These are phyloP conservation scores for apple (Malus domestica) DNA, from an alignment of 306 rosid genomes.

Conservation along the genomic window ASM211411v1 NC_041798.1:1551001-1551500, in stretches of 20 bases:
- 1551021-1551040: constrained; percentile 91
- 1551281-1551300: constrained; percentile 16
- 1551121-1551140: constrained; percentile 18
- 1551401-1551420: neutral
- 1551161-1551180: too few species aligned
- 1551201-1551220: too few species aligned
- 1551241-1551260: too few species aligned
- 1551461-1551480: neutral
- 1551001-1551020: constrained; percentile 75
- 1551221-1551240: neutral
- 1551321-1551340: constrained; percentile 6
- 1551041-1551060: constrained; percentile 94
- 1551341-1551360: neutral
- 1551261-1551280: constrained; percentile 22
- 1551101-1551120: constrained; percentile 26
- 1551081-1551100: neutral
- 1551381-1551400: neutral
- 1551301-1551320: constrained; percentile 11
- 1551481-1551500: neutral
- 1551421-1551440: too few species aligned
- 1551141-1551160: constrained; percentile 1
- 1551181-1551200: neutral
- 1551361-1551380: neutral
- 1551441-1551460: neutral
- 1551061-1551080: constrained; percentile 29